Evolutionary conservation across 2,329 filamentous ascomycete genomes (phyloP), one percentile per base, ranked within the genome.

Genomic region (Pseudogymnoascus sp.): DNA sequence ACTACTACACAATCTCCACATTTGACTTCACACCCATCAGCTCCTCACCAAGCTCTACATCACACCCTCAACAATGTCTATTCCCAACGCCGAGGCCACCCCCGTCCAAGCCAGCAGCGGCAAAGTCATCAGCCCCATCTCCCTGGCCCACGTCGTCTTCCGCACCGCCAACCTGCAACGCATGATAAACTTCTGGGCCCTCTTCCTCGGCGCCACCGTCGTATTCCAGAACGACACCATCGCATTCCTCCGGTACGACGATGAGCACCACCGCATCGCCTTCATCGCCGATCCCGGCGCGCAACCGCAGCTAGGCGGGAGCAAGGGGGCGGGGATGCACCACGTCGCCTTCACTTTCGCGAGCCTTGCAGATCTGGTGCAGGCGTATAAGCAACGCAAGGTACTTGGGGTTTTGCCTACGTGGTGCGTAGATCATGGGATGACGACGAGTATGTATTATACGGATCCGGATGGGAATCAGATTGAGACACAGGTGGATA

Each of bases 181-280:
- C 14, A 73, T 79, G 72, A 62, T 73, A 1, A 65, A 70, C 4
- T 79, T 74, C 65, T 79, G 78, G 68, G 69, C 69, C 47, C 68
- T 65, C 3, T 75, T 78, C 62, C 71, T 78, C 2, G 72, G 74
- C 50, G 77, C 72, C 8, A 67, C 64, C 4, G 64, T 73, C 6
- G 64, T 67, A 29, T 67, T 67, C 63, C 66, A 72, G 35, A 71
- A 66, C 44, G 66, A 71, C 1, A 35, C 40, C 6, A 33, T 76
- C 33, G 63, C 74, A 0, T 80, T 80, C 65, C 64, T 80, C 33
- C 72, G 72, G 6, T 81, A 78, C 71, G 79, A 81, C 67, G 71
- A 78, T 0, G 79, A 80, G 67, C 79, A 81, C 65, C 79, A 81
- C 67, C 78, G 79, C 38, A 71, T 80, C 31, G 79, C 76, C 13